Evolutionary conservation across 2,329 filamentous ascomycete species (phyloP), one percentile per base, ranked within the genome.

Genomic region (Alternaria gansuensis): DNA sequence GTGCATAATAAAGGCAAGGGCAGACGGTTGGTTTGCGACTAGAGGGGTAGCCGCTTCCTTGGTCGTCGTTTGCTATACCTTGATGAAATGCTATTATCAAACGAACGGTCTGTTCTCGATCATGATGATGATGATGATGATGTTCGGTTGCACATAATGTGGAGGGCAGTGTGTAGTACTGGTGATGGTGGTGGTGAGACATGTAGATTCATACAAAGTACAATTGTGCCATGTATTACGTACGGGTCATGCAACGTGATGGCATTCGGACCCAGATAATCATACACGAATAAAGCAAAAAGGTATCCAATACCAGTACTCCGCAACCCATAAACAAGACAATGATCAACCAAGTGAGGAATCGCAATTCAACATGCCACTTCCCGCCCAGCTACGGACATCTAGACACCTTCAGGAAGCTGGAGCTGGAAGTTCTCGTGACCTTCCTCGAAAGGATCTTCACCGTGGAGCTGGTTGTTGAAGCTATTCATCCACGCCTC

Each of bases 401-500:
- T 5, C n/a, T 64, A 76, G 40, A 77, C 64, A 3, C 68, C 73
- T 44, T 71, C 69, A 2, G 75, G 75, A 14, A 76, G 57, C 60
- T 68, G 60, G 11, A 77, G 60, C 53, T 77, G 73, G 37, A 77
- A 77, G 8, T 63, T 65, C 2, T 68, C 71, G 4, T 67, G 46
- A 17, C 75, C 73, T 24, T 75, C 72, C 4, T 74, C 73, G 8
- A 74, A 34, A 7, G 62, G 60, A 53, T 71, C 69, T 24, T 53
- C 65, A 24, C 54, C 65, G 7, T 61, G 62, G 7, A 75, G 50
- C 49, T 75, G 72, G 9, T 17, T 63, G 21, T 54, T 69, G 54
- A 76, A 77, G 54, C 57, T 72, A 24, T 69, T 68, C 57, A 68
- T 65, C 73, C 75, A 77, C 3, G 64, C 67, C 4, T 76, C 72